A percentile compares a stretch with the other conserved stretches of the same genome.
Evolutionary conservation across 2,329 filamentous ascomycete genomes (phyloP).

Genomic region (Aspergillus aculeatinus): DNA sequence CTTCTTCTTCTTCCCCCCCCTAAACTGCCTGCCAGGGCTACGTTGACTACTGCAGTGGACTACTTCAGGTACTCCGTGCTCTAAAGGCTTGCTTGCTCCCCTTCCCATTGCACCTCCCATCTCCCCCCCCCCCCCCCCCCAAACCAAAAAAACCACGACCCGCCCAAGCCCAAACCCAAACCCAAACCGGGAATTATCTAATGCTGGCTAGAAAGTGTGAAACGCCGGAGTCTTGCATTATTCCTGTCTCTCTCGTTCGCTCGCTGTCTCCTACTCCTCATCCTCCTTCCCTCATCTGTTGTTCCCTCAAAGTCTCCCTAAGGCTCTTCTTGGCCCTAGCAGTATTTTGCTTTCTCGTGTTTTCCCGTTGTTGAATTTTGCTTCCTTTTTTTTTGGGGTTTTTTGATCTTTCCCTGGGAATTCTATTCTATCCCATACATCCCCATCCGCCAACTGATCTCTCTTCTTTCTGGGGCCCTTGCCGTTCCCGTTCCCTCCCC

Average conservation of each 20-base stretch:
- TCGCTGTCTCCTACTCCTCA: conserved; percentile 11
- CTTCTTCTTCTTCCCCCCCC: not conserved
- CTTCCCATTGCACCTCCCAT: not conserved
- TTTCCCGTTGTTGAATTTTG: conserved; percentile 9
- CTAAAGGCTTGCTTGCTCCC: not conserved
- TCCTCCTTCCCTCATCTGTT: conserved; percentile 7
- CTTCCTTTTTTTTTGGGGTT: conserved; percentile 12
- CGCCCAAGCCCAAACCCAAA: conserved; percentile 4
- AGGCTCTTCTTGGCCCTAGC: conserved; percentile 2
- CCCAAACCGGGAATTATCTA: conserved; percentile 21
- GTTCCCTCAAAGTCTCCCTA: conserved; percentile 1
- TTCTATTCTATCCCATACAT: conserved; percentile 3
- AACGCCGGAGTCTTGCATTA: conserved; percentile 24
- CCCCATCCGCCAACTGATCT: not conserved
- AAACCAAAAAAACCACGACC: conserved; percentile 9
- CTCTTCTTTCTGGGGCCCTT: not conserved
- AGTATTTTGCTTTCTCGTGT: conserved; percentile 12
- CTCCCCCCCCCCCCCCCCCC: not conserved
- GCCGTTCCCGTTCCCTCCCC: conserved; percentile 12
- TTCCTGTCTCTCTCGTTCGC: conserved; percentile 8
- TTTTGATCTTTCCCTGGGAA: conserved; percentile 5
- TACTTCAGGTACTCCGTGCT: no score
- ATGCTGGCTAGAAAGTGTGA: conserved; percentile 24
- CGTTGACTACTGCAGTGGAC: no score
- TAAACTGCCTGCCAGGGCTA: no score